Evolutionary conservation across 2,329 filamentous ascomycete genomes (phyloP), one percentile per base, ranked within the genome.

Genomic region (Dactylonectria macrodidyma): DNA sequence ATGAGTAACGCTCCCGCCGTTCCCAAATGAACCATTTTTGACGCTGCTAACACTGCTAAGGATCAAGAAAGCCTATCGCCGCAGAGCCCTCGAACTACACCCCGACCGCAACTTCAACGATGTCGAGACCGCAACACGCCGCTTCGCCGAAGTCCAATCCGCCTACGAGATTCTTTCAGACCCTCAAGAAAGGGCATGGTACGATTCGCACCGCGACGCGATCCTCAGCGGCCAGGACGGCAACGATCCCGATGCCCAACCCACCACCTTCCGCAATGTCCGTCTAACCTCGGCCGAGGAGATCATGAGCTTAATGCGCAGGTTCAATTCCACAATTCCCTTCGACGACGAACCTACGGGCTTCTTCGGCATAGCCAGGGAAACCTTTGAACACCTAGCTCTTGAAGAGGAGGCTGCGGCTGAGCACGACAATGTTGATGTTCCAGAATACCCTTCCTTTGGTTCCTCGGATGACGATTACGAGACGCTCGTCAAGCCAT

Each of bases 121-220:
- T 77, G 91, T 92, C 68, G 94, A 97, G 76, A 89, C 90, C 70
- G 91, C 95, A 2, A 99, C 96, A 1, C 89, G 86, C 72, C 90
- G 91, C 59, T 99, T 99, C 79, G 95, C 96, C 57, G 95, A 98
- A 78, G 88, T 98, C 33, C 95, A 98, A 80, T 89, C 95, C 41
- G 96, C 96, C 54, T 97, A 99, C 79, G 94, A 98, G 80, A 90
- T 99, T n/a, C 88, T 99, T 1, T 97, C 95, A 2, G 96, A 99
- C 79, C 91, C 95, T 11, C 95, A 99, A 79, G 96, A 99, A 80
- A 90, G 96, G 74, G 92, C 95, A 36, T 99, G 96, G 96, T 99
- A 99, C 83, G 95, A 99, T 82, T 95, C 95, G 3, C 96, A 99
- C 78, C 92, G 94, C 68, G 91, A 95, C 73, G 91, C 93, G 58